Evolutionary conservation across 2,329 filamentous ascomycete genomes (phyloP).

Genomic region (Fusarium robinianum): DNA sequence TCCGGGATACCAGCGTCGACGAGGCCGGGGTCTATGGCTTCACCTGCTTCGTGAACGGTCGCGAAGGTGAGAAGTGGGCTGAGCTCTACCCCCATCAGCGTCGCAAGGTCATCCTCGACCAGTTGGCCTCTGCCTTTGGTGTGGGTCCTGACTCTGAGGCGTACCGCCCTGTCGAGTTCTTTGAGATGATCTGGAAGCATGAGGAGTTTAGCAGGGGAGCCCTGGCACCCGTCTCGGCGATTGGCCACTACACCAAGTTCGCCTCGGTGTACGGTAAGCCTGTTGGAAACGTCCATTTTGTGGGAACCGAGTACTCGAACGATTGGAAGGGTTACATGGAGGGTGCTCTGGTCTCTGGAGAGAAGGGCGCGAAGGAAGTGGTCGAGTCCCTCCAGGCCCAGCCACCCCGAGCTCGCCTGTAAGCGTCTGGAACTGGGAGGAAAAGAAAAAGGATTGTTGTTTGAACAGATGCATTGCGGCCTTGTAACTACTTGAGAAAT

Average conservation of each 20-base stretch:
- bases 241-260: constrained; percentile 38
- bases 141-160: constrained; percentile 25
- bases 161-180: constrained; percentile 36
- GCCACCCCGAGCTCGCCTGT: constrained; percentile 11
- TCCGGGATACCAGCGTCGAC: constrained; percentile 47
- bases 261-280: constrained; percentile 39
- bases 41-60: constrained; percentile 49
- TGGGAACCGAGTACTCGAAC: constrained; percentile 52
- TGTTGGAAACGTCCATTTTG: constrained; percentile 52
- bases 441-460: too few species aligned
- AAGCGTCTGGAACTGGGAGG: too few species aligned
- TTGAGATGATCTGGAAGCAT: constrained; percentile 43
- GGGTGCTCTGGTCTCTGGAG: constrained; percentile 51
- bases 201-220: constrained; percentile 43
- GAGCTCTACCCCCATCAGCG: constrained; percentile 35
- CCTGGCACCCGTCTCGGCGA: constrained; percentile 40
- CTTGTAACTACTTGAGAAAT: too few species aligned
- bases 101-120: constrained; percentile 39
- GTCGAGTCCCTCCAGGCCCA: constrained; percentile 22
- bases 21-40: constrained; percentile 39
- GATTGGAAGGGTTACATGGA: constrained; percentile 60
- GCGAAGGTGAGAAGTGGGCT: constrained; percentile 44
- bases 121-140: constrained; percentile 40
- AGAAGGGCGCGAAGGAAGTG: constrained; percentile 50
- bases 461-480: too few species aligned